Evolutionary conservation across 2,329 filamentous ascomycete species (phyloP).

Genomic region (Claviceps maximensis): DNA sequence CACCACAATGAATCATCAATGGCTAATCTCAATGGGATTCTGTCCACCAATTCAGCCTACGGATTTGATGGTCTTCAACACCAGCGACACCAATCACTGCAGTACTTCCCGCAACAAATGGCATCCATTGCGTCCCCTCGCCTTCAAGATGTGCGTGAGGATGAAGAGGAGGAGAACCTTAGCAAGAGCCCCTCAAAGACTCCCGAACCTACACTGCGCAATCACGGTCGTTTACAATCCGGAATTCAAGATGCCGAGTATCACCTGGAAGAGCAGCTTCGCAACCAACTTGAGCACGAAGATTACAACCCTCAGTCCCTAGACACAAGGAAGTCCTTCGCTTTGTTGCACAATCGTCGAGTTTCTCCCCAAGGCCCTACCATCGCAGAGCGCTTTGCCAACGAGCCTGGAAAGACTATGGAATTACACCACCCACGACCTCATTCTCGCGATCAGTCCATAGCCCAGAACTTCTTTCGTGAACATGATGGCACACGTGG

Average conservation of each 20-base stretch:
- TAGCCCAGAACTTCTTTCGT: conserved; percentile 52
- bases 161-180: conserved; percentile 51
- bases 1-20: conserved; percentile 51
- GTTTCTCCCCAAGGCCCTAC: conserved; percentile 38
- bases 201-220: conserved; percentile 33
- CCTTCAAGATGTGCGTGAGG: conserved; percentile 61
- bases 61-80: conserved; percentile 39
- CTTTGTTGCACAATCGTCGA: conserved; percentile 26
- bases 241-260: conserved; percentile 81
- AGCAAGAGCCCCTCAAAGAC: conserved; percentile 41
- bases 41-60: conserved; percentile 54
- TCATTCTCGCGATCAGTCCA: conserved; percentile 59
- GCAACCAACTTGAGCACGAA: conserved; percentile 65
- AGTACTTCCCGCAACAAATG: conserved; percentile 42
- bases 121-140: conserved; percentile 44
- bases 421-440: conserved; percentile 59
- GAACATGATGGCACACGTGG: conserved; percentile 37
- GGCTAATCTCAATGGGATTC: conserved; percentile 35
- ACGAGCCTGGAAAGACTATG: conserved; percentile 38
- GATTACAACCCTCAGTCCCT: conserved; percentile 53
- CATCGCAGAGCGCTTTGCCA: conserved; percentile 37
- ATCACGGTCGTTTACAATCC: conserved; percentile 63
- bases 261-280: conserved; percentile 66
- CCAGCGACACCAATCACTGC: conserved; percentile 45
- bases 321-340: conserved; percentile 13